A percentile compares a stretch with the other conserved stretches of the same genome.
Conservation (phyloP, 1,139 yeast species). For the Oligophagozyma castellii region DNA sequence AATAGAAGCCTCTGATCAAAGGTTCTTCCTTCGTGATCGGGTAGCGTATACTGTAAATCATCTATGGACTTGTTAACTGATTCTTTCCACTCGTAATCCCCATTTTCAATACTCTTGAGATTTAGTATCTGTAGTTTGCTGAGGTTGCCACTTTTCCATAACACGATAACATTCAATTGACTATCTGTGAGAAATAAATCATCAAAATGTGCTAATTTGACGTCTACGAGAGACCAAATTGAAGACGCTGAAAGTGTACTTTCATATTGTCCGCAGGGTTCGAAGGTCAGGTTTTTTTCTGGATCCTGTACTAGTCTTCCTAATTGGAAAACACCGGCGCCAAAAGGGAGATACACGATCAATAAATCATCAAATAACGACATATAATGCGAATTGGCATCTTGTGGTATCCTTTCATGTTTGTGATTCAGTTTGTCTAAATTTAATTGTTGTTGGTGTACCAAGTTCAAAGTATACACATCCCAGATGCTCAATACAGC, state of each 20-base stretch:
- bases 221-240: constrained; percentile 36
- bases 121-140: constrained; percentile 31
- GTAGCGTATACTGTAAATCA: too few species aligned
- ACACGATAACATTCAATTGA: constrained; percentile 25
- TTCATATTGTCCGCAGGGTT: too few species aligned
- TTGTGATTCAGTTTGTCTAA: constrained; percentile 10
- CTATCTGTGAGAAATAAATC: constrained; percentile 10
- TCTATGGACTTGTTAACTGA: constrained; percentile 16
- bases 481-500: constrained; percentile 43
- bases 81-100: constrained; percentile 21
- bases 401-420: constrained; percentile 10
- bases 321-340: constrained; percentile 31
- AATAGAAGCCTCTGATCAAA: constrained; percentile 10
- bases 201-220: constrained; percentile 20
- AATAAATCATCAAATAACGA: constrained; percentile 15
- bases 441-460: constrained; percentile 26
- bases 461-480: constrained; percentile 26
- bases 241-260: constrained; percentile 27
- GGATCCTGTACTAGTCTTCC: constrained; percentile 24
- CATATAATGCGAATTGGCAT: constrained; percentile 13
- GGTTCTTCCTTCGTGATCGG: too few species aligned
- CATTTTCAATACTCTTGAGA: constrained; percentile 16
- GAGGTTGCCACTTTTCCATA: constrained; percentile 55
- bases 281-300: constrained; percentile 5
- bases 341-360: constrained; percentile 30